Conservation (phyloP, 1,284 basidiomycete species). For the Sporisorium graminicola region DNA sequence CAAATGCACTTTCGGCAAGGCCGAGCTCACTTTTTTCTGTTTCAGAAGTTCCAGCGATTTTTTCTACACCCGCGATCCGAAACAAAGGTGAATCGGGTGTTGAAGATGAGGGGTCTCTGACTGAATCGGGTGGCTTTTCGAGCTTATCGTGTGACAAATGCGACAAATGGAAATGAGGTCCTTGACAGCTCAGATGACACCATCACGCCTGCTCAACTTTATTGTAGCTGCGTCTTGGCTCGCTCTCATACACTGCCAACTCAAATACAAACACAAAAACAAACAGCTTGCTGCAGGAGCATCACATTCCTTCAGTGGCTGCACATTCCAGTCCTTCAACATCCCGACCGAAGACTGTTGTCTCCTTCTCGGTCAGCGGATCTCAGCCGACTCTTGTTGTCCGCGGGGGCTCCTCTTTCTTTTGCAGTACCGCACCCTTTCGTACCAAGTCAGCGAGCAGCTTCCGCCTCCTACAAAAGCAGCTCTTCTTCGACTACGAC, state of each 20-base stretch:
- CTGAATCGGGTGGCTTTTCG: constrained; percentile 23
- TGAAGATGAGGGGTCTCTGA: background rate
- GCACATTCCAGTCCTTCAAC: background rate
- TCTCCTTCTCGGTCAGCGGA: background rate
- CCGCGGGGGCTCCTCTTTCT: background rate
- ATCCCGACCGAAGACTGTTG: background rate
- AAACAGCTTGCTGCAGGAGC: background rate
- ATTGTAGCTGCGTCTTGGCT: background rate
- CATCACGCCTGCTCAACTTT: constrained; percentile 6
- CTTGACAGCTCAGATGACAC: constrained; percentile 35
- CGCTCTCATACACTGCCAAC: background rate
- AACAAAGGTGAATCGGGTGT: constrained; percentile 2
- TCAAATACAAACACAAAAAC: constrained; percentile 3
- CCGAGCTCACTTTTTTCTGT: constrained; percentile 3
- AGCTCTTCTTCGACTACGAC: background rate
- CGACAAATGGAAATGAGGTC: constrained; percentile 11
- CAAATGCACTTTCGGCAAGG: background rate
- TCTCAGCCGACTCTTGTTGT: background rate
- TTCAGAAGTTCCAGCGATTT: background rate
- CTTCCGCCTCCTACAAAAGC: background rate
- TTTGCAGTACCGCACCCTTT: background rate
- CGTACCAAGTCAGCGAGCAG: background rate
- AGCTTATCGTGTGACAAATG: constrained; percentile 5
- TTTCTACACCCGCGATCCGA: constrained; percentile 4
- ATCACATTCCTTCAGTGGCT: background rate